Evolutionary conservation across 371 early-diverging fungal species (phyloP).

Genomic region (Synchytrium microbalum): DNA sequence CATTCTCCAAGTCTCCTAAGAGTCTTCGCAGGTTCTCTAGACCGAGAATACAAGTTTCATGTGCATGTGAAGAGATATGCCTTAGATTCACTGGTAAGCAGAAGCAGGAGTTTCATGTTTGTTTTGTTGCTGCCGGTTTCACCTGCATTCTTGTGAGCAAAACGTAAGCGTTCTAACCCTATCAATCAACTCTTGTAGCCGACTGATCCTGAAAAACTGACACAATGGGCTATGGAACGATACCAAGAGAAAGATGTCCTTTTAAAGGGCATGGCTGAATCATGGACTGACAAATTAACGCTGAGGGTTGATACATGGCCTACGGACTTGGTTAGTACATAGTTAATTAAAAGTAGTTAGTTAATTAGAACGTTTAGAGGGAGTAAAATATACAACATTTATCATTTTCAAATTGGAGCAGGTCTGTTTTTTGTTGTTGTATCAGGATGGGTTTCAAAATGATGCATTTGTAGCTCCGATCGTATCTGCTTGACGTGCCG

Average conservation of each 20-base stretch:
- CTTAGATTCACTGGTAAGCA: not conserved
- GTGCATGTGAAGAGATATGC: not conserved
- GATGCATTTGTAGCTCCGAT: too few species aligned
- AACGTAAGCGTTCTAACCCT: not conserved
- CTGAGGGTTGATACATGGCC: not conserved
- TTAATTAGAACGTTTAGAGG: too few species aligned
- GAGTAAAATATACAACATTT: too few species aligned
- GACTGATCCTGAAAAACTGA: not conserved
- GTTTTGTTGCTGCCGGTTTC: too few species aligned
- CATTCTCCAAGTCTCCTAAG: not conserved
- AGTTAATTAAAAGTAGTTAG: too few species aligned
- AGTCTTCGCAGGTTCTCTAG: not conserved
- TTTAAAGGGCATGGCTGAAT: not conserved
- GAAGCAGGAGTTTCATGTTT: not conserved
- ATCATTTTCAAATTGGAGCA: too few species aligned
- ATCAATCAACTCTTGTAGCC: not conserved
- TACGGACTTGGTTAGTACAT: too few species aligned
- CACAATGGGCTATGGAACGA: not conserved
- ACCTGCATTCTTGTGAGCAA: too few species aligned
- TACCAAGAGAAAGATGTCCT: conserved; percentile 1
- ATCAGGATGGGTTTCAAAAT: too few species aligned
- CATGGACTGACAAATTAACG: conserved; percentile 1
- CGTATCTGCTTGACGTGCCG: too few species aligned
- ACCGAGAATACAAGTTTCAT: not conserved
- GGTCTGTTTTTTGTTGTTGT: too few species aligned